Base-by-base conservation (phyloP, 768 basidiomycete genomes). In the Pleurotus tuber-regium region DNA sequence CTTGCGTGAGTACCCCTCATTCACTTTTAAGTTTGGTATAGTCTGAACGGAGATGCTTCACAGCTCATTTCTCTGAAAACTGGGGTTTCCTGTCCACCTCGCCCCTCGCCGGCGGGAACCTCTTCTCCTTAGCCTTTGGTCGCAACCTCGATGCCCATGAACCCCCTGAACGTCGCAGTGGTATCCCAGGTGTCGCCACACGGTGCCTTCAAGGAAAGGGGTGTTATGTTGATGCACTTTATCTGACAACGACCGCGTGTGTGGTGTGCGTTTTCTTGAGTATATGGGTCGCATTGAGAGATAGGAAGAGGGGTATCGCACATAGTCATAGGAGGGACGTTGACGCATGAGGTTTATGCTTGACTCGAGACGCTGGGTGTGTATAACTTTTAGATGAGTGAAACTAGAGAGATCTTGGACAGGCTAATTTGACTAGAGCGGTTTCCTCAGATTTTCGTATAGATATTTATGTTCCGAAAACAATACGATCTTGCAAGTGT, bases 111-210 rank as follows among this genome's bases (percentile, higher is more conserved):
- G 89, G 86, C 3, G 87, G 87, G 0, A 95, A 94, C 67, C 40
- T 93, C 1, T 89, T 92, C 65, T 92, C 90, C n/a, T 58, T 95
- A 46, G 71, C 84, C 38, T 95, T 94, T 59, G 93, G 93, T 4
- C 74, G 72, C 42, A 87, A 90, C 57, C 76, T 93, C 25, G 93
- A 96, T 57, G 74, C 84, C 3, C 89, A 95, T 57, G 79, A 71
- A 47, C 57, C 57, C 21, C 36, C 39, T 24, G 21, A 21, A 18
- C n/a, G 19, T n/a, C 18, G 19, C 12, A 21, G 28, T 24, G 19
- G 35, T 4, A 12, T 25, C 4, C 5, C 48, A 9, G 25, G 16
- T 7, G 26, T 36, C 2, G 21, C n/a, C 8, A 25, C 14, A 26
- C 43, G 19, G 16, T 88, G 87, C 57, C 61, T 80, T 14, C 63